These are phyloP conservation scores for Rhizophagus sp. DNA, from an alignment of 192 early-diverging fungal species.

Conservation along the genomic window DNA sequence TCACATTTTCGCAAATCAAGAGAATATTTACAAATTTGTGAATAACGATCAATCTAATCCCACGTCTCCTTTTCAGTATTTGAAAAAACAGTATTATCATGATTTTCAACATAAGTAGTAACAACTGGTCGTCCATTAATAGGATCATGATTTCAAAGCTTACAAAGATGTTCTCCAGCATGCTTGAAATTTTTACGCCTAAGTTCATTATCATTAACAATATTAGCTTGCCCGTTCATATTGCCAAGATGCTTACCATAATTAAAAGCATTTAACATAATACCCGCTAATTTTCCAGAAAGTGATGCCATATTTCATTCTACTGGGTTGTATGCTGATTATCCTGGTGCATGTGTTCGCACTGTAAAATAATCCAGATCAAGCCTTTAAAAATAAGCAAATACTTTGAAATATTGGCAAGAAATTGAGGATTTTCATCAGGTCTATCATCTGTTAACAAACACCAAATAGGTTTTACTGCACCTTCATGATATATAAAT, in stretches of 20 bases:
- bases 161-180: background rate
- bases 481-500: no score
- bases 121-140: background rate
- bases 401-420: conserved; percentile 11
- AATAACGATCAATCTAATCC: background rate
- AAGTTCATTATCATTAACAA: background rate
- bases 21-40: background rate
- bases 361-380: conserved; percentile 11
- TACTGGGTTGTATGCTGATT: background rate
- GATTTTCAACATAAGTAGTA: background rate
- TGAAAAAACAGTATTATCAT: background rate
- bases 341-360: background rate
- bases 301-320: background rate
- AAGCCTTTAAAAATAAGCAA: background rate
- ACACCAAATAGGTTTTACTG: no score
- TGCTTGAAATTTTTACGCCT: background rate
- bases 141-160: background rate
- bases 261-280: background rate
- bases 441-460: background rate
- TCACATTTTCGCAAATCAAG: background rate
- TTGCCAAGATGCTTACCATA: background rate
- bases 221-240: background rate
- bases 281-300: background rate
- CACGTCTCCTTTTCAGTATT: background rate
- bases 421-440: background rate